Conservation (phyloP, 441 rosid species). For the Erodium texanum region DNA sequence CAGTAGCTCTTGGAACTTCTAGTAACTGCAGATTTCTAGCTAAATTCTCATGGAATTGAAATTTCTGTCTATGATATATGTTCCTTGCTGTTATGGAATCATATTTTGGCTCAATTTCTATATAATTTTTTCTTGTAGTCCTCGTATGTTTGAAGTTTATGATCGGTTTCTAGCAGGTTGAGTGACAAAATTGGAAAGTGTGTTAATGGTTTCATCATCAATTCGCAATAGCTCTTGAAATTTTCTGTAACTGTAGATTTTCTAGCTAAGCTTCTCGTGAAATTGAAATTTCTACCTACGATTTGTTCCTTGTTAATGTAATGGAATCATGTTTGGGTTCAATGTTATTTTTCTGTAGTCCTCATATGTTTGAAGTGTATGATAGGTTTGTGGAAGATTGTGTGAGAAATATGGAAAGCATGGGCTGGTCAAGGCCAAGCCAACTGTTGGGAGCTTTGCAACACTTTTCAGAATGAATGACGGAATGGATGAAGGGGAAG, state of each 20-base stretch:
- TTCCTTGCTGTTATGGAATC: not conserved
- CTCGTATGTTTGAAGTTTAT: slow-evolving; percentile 14
- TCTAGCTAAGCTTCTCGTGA: not conserved
- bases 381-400: slow-evolving; percentile 67
- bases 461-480: slow-evolving; percentile 87
- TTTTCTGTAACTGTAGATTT: not conserved
- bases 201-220: too few relatives aligned
- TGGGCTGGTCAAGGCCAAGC: slow-evolving; percentile 66
- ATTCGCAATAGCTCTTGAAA: not conserved
- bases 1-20: not conserved
- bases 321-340: not conserved
- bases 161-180: not conserved
- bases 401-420: slow-evolving; percentile 84
- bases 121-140: slow-evolving; percentile 1
- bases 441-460: slow-evolving; percentile 71
- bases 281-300: not conserved
- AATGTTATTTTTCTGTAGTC: not conserved
- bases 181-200: too few relatives aligned
- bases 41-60: not conserved
- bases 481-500: slow-evolving; percentile 84
- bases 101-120: not conserved
- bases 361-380: slow-evolving; percentile 15
- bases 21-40: too few relatives aligned
- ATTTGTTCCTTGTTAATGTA: not conserved
- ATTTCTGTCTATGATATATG: not conserved